Conservation (phyloP, 2,329 filamentous ascomycete species). For the Parastagonospora avenae region DNA sequence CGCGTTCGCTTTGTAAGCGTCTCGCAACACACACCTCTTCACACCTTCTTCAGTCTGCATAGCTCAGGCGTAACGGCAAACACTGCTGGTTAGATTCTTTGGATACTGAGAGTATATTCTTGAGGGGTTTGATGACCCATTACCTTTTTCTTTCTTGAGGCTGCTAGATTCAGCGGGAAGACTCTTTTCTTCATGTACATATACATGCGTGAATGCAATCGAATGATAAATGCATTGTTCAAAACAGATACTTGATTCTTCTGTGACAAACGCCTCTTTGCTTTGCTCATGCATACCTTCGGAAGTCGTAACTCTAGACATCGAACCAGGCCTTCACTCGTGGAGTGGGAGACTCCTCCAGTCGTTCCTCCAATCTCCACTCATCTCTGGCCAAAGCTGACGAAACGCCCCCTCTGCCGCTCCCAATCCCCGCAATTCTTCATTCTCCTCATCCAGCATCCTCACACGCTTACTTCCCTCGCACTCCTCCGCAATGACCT, state of each 20-base stretch:
- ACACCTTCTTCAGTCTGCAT: conserved; percentile 8
- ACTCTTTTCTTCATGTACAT: conserved; percentile 18
- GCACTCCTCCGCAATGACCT: background rate
- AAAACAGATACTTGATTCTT: conserved; percentile 1
- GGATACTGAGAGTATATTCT: conserved; percentile 15
- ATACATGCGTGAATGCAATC: conserved; percentile 10
- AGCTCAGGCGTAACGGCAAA: conserved; percentile 9
- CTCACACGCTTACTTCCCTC: background rate
- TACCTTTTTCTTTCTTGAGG: conserved; percentile 4
- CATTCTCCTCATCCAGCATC: background rate
- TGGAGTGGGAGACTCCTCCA: background rate
- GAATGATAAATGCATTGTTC: conserved; percentile 21
- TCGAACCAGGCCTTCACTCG: background rate
- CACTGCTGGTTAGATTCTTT: conserved; percentile 1
- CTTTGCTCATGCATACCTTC: too few species aligned
- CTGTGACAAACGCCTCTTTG: too few species aligned
- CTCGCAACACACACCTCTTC: conserved; percentile 18
- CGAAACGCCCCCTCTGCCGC: background rate
- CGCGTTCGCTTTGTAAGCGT: conserved; percentile 44
- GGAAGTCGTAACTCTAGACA: too few species aligned
- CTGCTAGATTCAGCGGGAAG: conserved; percentile 8
- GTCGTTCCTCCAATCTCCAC: background rate
- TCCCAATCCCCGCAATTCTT: background rate
- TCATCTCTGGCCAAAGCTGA: background rate
- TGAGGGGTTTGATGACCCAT: conserved; percentile 4